Base-by-base conservation (phyloP, 257 asterid species). In the Scutellaria baicalensis region DNA sequence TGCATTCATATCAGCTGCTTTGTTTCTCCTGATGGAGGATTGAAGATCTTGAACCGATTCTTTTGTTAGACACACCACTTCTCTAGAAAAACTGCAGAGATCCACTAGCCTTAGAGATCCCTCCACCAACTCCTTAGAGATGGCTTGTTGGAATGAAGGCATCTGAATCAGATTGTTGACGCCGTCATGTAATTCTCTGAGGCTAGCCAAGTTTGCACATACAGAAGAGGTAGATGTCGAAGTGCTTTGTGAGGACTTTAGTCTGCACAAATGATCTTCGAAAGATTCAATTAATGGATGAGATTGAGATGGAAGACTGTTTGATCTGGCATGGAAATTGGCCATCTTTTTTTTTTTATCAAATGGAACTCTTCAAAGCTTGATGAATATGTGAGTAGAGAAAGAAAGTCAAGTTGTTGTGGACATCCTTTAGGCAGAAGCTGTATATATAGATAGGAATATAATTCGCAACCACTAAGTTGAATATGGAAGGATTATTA, bases 61-160 rank as follows among this genome's bases (percentile, higher is more conserved):
- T 51, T 84, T 82, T 57, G 76, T 58, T 10, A 45, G 67, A 2
- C 39, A 59, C 21, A 73, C 73, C 13, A 67, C 21, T 2, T 82
- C 84, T 70, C 64, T 78, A 6, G 79, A 59, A 5, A 39, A 35
- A 1, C 65, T 65, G 20, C 84, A 81, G 6, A 78, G 75, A 65
- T 85, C 87, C 65, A 85, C 60, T 6, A 78, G 48, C 54, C 58
- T 43, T 0, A 80, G 51, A 33, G 84, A 78, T 68, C 84, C 87
- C 45, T 82, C 79, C 6, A 76, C 48, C 66, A 82, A 18, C 71
- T 78, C 84, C 49, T 77, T 12, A 40, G 72, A 4, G 52, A 60
- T 27, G 5, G 74, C 66, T 6, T 40, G 45, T 48, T 73, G 85
- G 68, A 72, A 40, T 40, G 45, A 40, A 10, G 45, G 45, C 45